Percentiles rank a stretch among this genome's conserved stretches.
Conservation (phyloP, 129 eudicot genomes). For the Deinandra increscens region DNA sequence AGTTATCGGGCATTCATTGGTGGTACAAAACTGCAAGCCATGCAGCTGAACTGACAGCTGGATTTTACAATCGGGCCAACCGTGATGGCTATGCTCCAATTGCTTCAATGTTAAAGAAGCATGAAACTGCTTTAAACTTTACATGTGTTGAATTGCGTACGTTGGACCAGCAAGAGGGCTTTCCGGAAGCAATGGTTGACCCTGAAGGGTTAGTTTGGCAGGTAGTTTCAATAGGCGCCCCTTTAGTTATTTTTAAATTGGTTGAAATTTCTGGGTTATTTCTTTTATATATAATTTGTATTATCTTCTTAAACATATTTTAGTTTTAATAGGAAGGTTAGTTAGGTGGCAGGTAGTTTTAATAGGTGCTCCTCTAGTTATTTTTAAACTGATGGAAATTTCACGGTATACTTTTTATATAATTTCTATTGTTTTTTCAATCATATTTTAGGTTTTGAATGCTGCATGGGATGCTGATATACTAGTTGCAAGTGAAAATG, state of each 20-base stretch:
- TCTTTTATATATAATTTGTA: background rate
- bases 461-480: slow-evolving; percentile 87
- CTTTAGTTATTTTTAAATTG: background rate
- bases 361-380: background rate
- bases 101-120: slow-evolving; percentile 67
- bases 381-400: background rate
- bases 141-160: slow-evolving; percentile 86
- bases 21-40: slow-evolving; percentile 90
- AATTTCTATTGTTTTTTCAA: background rate
- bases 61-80: slow-evolving; percentile 67
- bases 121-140: slow-evolving; percentile 61
- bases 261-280: background rate
- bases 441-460: slow-evolving; percentile 53
- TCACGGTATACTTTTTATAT: background rate
- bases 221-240: slow-evolving; percentile 28
- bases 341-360: slow-evolving; percentile 20
- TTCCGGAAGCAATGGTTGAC: slow-evolving; percentile 82
- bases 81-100: slow-evolving; percentile 82
- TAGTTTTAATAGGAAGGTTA: slow-evolving; percentile 61
- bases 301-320: background rate
- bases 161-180: slow-evolving; percentile 70
- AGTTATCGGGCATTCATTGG: slow-evolving; percentile 94
- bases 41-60: slow-evolving; percentile 90
- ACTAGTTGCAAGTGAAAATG: slow-evolving; percentile 82
- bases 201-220: slow-evolving; percentile 94